Conservation (phyloP, 202 grass and related monocot species). For the Panicum hallii region DNA sequence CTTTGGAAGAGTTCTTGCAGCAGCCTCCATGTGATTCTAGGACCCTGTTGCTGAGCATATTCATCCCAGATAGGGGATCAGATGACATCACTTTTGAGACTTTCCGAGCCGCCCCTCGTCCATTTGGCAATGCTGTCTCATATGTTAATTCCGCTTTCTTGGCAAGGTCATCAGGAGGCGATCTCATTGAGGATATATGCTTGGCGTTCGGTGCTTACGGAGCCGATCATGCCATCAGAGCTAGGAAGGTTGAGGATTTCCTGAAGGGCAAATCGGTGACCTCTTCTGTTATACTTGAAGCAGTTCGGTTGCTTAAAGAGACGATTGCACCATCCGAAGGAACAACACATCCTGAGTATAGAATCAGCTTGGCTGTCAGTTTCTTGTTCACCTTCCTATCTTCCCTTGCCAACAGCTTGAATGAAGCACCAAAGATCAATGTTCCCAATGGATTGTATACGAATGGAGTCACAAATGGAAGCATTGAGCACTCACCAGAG, state of each 20-base stretch:
- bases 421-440: constrained; percentile 22
- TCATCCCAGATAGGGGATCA: constrained; percentile 61
- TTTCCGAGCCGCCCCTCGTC: constrained; percentile 68
- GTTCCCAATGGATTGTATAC: constrained; percentile 5
- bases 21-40: constrained; percentile 57
- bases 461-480: constrained; percentile 41
- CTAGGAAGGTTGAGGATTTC: constrained; percentile 70
- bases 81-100: constrained; percentile 68
- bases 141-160: constrained; percentile 86
- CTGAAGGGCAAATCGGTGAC: constrained; percentile 66
- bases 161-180: constrained; percentile 55
- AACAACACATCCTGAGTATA: constrained; percentile 67
- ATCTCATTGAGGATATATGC: constrained; percentile 60
- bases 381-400: constrained; percentile 83
- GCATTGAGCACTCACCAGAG: neutral
- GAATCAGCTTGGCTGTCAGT: constrained; percentile 65
- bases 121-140: constrained; percentile 78
- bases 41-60: constrained; percentile 69
- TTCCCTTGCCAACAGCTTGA: constrained; percentile 43
- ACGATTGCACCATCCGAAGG: constrained; percentile 56
- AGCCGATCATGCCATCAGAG: constrained; percentile 60
- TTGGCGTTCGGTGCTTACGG: constrained; percentile 79
- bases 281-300: constrained; percentile 63
- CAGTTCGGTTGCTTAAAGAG: constrained; percentile 63
- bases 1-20: constrained; percentile 72